phyloP scores from a whole-genome alignment of 2,329 filamentous ascomycete species.

The Rugonectria rugulosa region DNA sequence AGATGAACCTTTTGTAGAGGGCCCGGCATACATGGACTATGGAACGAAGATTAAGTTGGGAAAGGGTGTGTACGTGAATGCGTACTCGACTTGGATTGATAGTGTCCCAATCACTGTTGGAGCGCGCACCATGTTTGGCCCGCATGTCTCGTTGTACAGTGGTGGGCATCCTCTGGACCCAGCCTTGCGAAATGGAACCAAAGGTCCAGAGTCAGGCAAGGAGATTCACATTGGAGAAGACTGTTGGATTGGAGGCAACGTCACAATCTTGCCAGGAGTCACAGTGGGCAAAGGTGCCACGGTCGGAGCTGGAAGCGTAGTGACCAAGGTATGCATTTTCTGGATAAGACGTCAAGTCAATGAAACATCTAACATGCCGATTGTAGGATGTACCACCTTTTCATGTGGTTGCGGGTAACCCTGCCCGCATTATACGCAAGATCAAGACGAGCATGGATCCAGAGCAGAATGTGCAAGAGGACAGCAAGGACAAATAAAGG shows the following conservation, averaged over 20 bases:
- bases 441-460: slow-evolving; percentile 17
- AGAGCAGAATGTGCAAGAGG: too few relatives aligned
- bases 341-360: too few relatives aligned
- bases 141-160: slow-evolving; percentile 78
- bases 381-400: slow-evolving; percentile 39
- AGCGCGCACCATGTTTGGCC: slow-evolving; percentile 78
- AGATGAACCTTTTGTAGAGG: slow-evolving; percentile 72
- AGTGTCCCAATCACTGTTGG: slow-evolving; percentile 79
- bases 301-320: slow-evolving; percentile 82
- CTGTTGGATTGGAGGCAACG: slow-evolving; percentile 80
- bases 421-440: slow-evolving; percentile 32
- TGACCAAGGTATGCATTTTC: slow-evolving; percentile 52
- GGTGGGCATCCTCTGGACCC: slow-evolving; percentile 82
- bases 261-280: slow-evolving; percentile 76
- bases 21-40: slow-evolving; percentile 78
- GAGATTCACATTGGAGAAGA: slow-evolving; percentile 81
- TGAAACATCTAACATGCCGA: neutral
- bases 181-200: slow-evolving; percentile 73
- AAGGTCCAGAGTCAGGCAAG: slow-evolving; percentile 77
- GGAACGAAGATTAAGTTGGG: slow-evolving; percentile 75
- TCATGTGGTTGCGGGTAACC: slow-evolving; percentile 40
- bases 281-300: slow-evolving; percentile 78
- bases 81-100: slow-evolving; percentile 78
- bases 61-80: slow-evolving; percentile 76
- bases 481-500: too few relatives aligned